Base-by-base conservation (phyloP, 768 basidiomycete species). In the Lactarius evosmus region DNA sequence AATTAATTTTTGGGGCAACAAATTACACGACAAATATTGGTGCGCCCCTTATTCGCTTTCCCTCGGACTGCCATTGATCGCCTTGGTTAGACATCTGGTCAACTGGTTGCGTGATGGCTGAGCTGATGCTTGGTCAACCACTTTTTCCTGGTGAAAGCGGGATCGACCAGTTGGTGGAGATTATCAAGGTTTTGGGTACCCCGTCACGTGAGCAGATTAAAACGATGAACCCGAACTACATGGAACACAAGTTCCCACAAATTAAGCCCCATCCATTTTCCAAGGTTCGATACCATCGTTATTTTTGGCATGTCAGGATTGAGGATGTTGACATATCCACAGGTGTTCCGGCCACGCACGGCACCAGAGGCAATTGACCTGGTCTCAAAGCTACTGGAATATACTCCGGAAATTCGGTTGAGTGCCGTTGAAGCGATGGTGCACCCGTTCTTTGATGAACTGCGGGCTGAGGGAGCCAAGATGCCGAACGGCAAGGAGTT, bases 211-310 rank as follows among this genome's bases (percentile, higher is more conserved):
- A 98, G 74, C 97, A 99, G 77, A 99, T 99, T 85, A 98, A 99
- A 87, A 98, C 97, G 70, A 99, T 99, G 97, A 99, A 99, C 78
- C 97, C 97, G 60, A 99, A 99, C 80, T 99, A 99, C 78, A 98
- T 98, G 97, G 97, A 99, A 74, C 97, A 99, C 85, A 98, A 98
- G 78, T 99, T 99, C 82, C 97, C 97, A 1, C 96, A 98, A 78
- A 99, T 99, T 82, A 95, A 96, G 75, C 94, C 95, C n/a, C 96
- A 98, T 74, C 95, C 95, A 0, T 98, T 98, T 81, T 90, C 89
- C 73, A 98, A 98, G 87, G 93, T 93, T 61, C 54, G 59, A 53
- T 63, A 19, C 54, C 12, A 3, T 38, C 17, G 38, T 49, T 46
- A 22, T 56, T 38, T 41, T 49, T 33, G 61, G 27, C 51, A 59